phyloP scores from a whole-genome alignment of 73 alveolate species.

The Paramecium pentaurelia region DNA sequence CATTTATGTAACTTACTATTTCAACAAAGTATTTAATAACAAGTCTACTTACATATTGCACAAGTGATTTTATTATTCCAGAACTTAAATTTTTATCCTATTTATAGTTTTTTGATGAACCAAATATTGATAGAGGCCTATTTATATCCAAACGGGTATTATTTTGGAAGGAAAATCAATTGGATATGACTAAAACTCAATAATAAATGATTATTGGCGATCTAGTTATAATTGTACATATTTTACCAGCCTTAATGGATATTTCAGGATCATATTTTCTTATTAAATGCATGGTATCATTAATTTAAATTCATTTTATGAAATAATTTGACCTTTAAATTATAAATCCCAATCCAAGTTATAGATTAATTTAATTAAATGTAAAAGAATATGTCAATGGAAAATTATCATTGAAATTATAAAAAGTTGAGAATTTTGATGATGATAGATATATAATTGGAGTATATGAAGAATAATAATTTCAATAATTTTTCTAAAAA shows the following conservation, averaged over 20 bases:
- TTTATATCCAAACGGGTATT: conserved; percentile 20
- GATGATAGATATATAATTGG: conserved; percentile 37
- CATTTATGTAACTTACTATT: neutral
- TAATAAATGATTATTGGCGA: neutral
- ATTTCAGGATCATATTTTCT: neutral
- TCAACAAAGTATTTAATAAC: conserved; percentile 2
- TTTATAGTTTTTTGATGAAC: neutral
- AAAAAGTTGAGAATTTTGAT: neutral
- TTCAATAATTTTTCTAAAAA: neutral
- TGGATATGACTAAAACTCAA: conserved; percentile 37
- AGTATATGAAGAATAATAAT: neutral
- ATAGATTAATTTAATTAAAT: neutral
- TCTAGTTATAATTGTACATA: neutral
- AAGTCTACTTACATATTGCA: conserved; percentile 10
- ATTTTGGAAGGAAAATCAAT: conserved; percentile 14
- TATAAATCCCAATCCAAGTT: neutral
- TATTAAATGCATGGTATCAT: neutral
- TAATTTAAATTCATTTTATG: conserved; percentile 7
- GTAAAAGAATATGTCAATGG: neutral
- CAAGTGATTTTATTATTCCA: conserved; percentile 18
- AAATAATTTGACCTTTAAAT: neutral
- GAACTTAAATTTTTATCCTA: neutral
- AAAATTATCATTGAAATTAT: neutral
- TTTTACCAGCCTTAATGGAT: neutral
- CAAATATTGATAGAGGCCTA: conserved; percentile 20